Conservation (phyloP, 148 eudicot genomes). For the Chenopodium formosanum region DNA sequence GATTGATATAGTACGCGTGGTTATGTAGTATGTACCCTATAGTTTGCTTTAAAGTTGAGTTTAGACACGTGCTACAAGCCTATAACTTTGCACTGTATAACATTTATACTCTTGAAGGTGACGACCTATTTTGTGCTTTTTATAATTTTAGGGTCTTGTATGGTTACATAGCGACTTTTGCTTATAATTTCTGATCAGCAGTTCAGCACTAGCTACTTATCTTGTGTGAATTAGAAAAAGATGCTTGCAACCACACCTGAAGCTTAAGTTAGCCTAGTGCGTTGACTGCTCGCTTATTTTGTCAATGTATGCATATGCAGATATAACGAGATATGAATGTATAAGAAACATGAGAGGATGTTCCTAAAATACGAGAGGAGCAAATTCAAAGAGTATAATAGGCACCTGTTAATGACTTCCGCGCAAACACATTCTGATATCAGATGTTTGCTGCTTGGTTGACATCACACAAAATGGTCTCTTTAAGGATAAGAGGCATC, state of each 20-base stretch:
- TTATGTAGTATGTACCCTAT: background rate
- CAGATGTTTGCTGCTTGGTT: background rate
- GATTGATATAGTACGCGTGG: background rate
- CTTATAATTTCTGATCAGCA: background rate
- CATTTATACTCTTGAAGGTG: background rate
- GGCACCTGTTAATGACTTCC: background rate
- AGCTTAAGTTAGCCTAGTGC: background rate
- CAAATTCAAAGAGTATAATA: background rate
- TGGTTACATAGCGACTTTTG: background rate
- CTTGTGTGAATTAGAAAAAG: background rate
- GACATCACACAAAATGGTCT: background rate
- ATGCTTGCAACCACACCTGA: background rate
- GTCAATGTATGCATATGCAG: background rate
- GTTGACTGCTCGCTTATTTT: background rate
- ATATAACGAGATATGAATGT: background rate
- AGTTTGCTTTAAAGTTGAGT: background rate
- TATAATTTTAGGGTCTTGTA: background rate
- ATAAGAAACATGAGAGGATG: background rate
- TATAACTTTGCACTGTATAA: background rate
- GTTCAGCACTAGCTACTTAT: background rate
- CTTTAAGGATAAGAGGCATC: background rate
- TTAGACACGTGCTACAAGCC: background rate
- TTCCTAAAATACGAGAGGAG: background rate
- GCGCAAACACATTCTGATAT: background rate
- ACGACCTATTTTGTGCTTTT: background rate